phyloP scores from a whole-genome alignment of 169 alveolate species.

The Plasmodium inui region DNA sequence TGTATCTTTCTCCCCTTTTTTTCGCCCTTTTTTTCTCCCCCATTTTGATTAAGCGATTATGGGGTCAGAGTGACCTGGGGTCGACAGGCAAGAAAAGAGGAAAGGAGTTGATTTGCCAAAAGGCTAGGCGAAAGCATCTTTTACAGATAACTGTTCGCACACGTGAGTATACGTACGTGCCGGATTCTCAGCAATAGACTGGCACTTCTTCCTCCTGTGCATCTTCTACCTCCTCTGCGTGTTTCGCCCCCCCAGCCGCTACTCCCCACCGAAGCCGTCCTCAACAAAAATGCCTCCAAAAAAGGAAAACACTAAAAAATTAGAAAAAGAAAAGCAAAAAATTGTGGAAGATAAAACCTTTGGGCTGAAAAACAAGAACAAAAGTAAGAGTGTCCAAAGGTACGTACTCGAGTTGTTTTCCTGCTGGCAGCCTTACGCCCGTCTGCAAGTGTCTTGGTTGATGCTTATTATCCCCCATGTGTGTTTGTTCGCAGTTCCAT shows the following conservation, averaged over 20 bases:
- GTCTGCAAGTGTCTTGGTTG: background rate
- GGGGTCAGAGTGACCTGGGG: background rate
- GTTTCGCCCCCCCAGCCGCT: background rate
- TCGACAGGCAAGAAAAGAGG: background rate
- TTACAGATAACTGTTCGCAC: background rate
- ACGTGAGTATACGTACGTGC: background rate
- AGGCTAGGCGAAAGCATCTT: background rate
- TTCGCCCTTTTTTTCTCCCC: background rate
- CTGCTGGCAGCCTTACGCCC: background rate
- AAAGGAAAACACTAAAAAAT: slow-evolving; percentile 92
- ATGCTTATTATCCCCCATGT: background rate
- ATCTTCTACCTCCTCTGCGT: background rate
- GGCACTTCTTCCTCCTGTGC: background rate
- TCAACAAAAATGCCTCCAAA: slow-evolving; percentile 85
- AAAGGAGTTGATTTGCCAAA: background rate
- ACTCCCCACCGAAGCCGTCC: background rate
- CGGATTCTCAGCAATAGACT: background rate
- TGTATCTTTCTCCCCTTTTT: background rate
- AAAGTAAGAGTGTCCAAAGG: slow-evolving; percentile 96
- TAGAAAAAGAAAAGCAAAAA: slow-evolving; percentile 96
- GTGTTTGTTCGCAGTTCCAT: background rate
- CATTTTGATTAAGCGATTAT: background rate
- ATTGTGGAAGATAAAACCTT: slow-evolving; percentile 98
- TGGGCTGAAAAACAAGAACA: slow-evolving; percentile 98
- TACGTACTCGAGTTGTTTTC: slow-evolving; percentile 63